These are phyloP conservation scores for Stipa capillata DNA, from an alignment of 176 grass and related monocot species.

Conservation along the genomic window DNA sequence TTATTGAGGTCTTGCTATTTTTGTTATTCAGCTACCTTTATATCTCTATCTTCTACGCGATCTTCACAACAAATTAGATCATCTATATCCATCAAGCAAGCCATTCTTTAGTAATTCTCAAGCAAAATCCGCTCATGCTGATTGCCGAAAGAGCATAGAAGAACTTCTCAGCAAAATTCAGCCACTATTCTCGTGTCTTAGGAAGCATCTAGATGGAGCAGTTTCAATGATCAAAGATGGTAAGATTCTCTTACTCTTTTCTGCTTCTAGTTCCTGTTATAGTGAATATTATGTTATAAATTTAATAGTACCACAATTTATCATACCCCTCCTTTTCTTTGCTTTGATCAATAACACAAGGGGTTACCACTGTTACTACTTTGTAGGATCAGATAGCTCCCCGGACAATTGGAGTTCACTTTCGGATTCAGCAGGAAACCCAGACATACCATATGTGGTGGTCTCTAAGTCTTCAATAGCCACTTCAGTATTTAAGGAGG, in stretches of 20 bases:
- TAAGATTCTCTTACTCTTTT: slow-evolving; percentile 28
- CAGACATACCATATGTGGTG: slow-evolving; percentile 56
- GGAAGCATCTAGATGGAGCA: slow-evolving; percentile 69
- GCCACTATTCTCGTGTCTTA: slow-evolving; percentile 55
- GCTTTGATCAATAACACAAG: not conserved
- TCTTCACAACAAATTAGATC: slow-evolving; percentile 61
- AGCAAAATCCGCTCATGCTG: slow-evolving; percentile 17
- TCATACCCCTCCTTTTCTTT: not conserved
- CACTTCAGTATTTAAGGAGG: slow-evolving; percentile 64
- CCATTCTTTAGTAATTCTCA: slow-evolving; percentile 31
- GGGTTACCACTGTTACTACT: not conserved
- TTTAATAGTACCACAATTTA: not conserved
- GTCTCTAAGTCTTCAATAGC: slow-evolving; percentile 53
- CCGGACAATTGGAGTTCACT: slow-evolving; percentile 60
- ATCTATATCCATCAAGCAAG: slow-evolving; percentile 40
- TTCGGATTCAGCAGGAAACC: slow-evolving; percentile 72
- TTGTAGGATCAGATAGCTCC: slow-evolving; percentile 55
- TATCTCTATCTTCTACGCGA: slow-evolving; percentile 79
- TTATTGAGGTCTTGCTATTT: slow-evolving; percentile 17
- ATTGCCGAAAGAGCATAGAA: slow-evolving; percentile 29
- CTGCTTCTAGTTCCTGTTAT: not conserved
- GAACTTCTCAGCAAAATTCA: slow-evolving; percentile 66
- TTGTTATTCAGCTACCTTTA: slow-evolving; percentile 59
- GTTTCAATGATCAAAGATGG: slow-evolving; percentile 61
- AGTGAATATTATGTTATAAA: not conserved